Percentiles rank a stretch among this genome's conserved stretches.
Evolutionary conservation across 768 basidiomycete species (phyloP).

Genomic region (Pisolithus orientalis): DNA sequence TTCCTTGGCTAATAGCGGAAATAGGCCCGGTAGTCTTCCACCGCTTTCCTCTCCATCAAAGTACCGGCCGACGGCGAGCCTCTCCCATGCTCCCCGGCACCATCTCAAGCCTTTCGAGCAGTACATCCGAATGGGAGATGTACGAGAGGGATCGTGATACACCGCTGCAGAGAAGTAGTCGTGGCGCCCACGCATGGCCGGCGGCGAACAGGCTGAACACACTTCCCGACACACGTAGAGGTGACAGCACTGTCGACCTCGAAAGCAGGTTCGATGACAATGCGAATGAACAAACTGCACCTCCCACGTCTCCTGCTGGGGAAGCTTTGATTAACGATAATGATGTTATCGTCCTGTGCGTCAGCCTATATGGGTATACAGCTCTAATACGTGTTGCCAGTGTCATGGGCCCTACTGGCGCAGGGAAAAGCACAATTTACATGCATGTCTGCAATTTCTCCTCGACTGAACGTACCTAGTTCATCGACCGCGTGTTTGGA

Average conservation of each 20-base stretch:
- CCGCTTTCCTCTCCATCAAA: no score
- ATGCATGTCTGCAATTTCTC: neutral
- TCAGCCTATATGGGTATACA: neutral
- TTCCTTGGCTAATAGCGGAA: no score
- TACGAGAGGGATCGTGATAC: no score
- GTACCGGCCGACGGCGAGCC: no score
- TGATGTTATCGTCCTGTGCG: neutral
- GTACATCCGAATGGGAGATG: no score
- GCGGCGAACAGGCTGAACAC: neutral
- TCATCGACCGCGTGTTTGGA: neutral
- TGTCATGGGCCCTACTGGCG: slow-evolving; percentile 1
- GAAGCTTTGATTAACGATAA: neutral
- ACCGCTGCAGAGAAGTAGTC: no score
- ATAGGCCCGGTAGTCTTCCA: no score
- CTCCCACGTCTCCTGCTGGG: no score
- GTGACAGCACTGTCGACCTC: neutral
- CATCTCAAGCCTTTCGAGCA: no score
- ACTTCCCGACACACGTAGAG: no score
- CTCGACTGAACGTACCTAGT: neutral
- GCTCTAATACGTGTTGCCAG: neutral
- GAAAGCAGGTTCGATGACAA: neutral
- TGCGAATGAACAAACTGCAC: neutral
- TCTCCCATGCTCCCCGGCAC: no score
- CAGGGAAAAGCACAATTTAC: neutral
- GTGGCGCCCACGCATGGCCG: neutral